A percentile compares a stretch with the other conserved stretches of the same genome.
phyloP scores from a whole-genome alignment of 2,329 filamentous ascomycete species.

The Raffaelea arxii region DNA sequence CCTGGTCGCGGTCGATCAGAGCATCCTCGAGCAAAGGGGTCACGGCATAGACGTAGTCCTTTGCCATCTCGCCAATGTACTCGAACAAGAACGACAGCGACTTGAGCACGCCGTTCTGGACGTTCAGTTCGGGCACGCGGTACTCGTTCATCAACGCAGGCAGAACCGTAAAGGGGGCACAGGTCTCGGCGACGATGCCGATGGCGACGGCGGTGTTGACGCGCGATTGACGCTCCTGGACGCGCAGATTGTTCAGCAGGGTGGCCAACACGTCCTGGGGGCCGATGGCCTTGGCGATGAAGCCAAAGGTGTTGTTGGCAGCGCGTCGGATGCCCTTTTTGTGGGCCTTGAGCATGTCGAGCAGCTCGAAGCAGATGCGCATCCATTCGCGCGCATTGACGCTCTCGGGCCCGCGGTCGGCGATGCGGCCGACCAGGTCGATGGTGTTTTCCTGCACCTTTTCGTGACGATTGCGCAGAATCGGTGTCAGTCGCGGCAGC shows the following conservation, averaged over 20 bases:
- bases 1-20: conserved; percentile 94
- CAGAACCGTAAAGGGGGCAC: conserved; percentile 96
- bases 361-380: conserved; percentile 97
- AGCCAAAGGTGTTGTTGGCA: conserved; percentile 98
- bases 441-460: conserved; percentile 99
- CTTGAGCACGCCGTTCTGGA: conserved; percentile 97
- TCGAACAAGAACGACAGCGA: conserved; percentile 95
- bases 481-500: conserved; percentile 90
- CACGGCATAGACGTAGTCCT: conserved; percentile 98
- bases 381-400: conserved; percentile 99
- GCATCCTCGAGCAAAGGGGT: conserved; percentile 93
- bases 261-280: conserved; percentile 95
- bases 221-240: conserved; percentile 94
- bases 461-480: conserved; percentile 94
- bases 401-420: conserved; percentile 89
- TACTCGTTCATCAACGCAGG: conserved; percentile 99
- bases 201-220: conserved; percentile 98
- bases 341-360: conserved; percentile 99
- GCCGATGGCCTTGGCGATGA: conserved; percentile 98
- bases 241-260: conserved; percentile 88
- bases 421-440: conserved; percentile 93
- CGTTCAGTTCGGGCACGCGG: conserved; percentile 93
- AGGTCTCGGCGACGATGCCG: conserved; percentile 96
- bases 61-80: conserved; percentile 99
- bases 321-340: conserved; percentile 98